phyloP scores from a whole-genome alignment of 2,329 filamentous ascomycete genomes.

The Epichloe glyceriae region DNA sequence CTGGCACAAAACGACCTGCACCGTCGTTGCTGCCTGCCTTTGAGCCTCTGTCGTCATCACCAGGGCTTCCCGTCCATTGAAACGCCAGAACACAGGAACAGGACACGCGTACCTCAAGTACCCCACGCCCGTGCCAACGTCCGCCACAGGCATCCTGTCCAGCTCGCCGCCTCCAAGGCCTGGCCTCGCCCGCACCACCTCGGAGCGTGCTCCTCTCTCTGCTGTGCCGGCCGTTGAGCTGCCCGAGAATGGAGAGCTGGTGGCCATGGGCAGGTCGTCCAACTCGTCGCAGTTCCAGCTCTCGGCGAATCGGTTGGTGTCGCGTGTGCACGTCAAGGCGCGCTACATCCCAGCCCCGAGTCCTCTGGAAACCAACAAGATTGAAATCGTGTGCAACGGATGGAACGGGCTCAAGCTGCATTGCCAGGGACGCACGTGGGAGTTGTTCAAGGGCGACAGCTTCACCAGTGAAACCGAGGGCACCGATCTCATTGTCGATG shows the following conservation, averaged over 20 bases:
- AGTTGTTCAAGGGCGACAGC: conserved; percentile 74
- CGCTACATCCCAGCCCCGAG: conserved; percentile 61
- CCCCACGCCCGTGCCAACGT: conserved; percentile 87
- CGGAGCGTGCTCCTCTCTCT: conserved; percentile 72
- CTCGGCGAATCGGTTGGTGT: conserved; percentile 82
- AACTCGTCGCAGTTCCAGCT: conserved; percentile 94
- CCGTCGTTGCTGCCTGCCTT: conserved; percentile 65
- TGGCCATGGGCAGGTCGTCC: conserved; percentile 86
- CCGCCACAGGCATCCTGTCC: conserved; percentile 79
- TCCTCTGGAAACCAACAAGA: conserved; percentile 57
- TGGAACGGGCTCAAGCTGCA: conserved; percentile 95
- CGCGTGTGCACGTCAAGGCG: conserved; percentile 83
- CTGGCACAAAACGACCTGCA: conserved; percentile 46
- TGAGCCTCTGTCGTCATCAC: conserved; percentile 68
- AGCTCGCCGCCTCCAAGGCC: conserved; percentile 58
- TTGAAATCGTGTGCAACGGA: conserved; percentile 83
- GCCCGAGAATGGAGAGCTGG: conserved; percentile 63
- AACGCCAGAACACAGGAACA: conserved; percentile 45
- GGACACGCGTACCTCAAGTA: conserved; percentile 51
- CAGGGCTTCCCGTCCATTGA: conserved; percentile 52
- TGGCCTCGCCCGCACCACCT: conserved; percentile 44
- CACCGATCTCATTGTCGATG: conserved; percentile 86
- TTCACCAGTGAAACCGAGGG: conserved; percentile 83
- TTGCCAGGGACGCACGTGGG: conserved; percentile 77
- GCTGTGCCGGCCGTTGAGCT: conserved; percentile 74